phyloP scores from a whole-genome alignment of 164 flowering plant genomes.

The Magnolia kwangsiensis region DNA sequence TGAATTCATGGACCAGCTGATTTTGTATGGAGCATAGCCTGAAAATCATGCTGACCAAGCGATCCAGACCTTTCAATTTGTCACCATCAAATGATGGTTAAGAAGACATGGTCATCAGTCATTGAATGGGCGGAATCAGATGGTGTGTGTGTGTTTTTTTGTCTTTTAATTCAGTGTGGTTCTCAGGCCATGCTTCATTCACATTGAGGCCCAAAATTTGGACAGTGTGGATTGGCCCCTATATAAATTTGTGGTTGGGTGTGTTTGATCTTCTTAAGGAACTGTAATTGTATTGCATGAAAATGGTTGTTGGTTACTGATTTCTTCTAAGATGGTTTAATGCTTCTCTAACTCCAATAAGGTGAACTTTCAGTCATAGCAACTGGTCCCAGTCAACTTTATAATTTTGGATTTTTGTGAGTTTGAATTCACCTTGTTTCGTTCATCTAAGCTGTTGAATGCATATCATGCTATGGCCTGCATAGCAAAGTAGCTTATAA shows the following conservation, averaged over 20 bases:
- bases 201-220: not conserved
- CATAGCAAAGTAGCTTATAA: not conserved
- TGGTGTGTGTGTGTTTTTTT: too few species aligned
- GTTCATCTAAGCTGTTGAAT: not conserved
- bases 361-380: too few species aligned
- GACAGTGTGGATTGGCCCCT: not conserved
- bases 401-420: too few species aligned
- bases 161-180: not conserved
- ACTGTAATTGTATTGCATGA: too few species aligned
- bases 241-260: not conserved
- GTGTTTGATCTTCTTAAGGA: not conserved
- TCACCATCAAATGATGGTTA: not conserved
- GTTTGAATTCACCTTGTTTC: not conserved
- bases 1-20: too few species aligned
- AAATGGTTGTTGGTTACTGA: too few species aligned
- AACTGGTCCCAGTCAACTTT: too few species aligned
- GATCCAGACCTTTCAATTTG: not conserved
- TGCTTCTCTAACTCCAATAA: too few species aligned
- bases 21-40: too few species aligned
- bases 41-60: not conserved
- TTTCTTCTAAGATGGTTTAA: too few species aligned
- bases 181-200: not conserved
- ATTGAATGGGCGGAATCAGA: too few species aligned
- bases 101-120: too few species aligned
- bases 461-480: not conserved